Evolutionary conservation across 2,329 filamentous ascomycete genomes (phyloP), one percentile per base, ranked within the genome.

Genomic region (Metarhizium humberi): DNA sequence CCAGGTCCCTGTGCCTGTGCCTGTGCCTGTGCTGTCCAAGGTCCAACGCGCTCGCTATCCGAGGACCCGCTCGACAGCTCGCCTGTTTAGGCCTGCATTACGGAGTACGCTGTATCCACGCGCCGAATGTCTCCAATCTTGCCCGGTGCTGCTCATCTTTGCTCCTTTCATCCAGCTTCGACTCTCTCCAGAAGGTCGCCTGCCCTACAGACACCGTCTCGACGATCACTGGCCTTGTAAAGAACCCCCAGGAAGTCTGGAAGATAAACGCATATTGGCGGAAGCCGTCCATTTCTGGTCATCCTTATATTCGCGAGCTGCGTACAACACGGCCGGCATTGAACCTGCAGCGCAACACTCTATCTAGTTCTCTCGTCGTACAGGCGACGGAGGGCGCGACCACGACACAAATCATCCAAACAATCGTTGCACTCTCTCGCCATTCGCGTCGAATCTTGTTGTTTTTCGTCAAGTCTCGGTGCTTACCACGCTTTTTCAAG

Each of bases 111-210:
- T 25, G 25, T 13, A 32, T 53, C 20, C 52, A 48, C 42, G 32
- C 34, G 14, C 40, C 2, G 54, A 8, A 11, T 14, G 43, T 30
- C 40, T 43, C 38, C 38, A 50, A 6, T 55, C 50, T 47, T 50
- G 46, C 51, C 53, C 51, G 51, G 8, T n/a, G 18, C 25, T 56
- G 57, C 56, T 43, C 56, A 59, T 59, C 57, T 56, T 59, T 60
- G 20, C 59, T 58, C 54, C 52, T 59, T 59, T 57, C 55, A 60
- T 56, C 59, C 52, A 51, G 42, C 48, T 52, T 50, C 29, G 45
- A 50, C 46, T 36, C 36, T 51, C 47, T 18, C 47, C 50, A 45
- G n/a, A 48, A 47, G 29, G 13, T 43, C 51, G 34, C 20, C 51
- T 48, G 51, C 43, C 51, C 20, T 8, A 30, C 51, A 53, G 25